phyloP scores from a whole-genome alignment of 2,329 filamentous ascomycete genomes.

The Botryotinia globosa region DNA sequence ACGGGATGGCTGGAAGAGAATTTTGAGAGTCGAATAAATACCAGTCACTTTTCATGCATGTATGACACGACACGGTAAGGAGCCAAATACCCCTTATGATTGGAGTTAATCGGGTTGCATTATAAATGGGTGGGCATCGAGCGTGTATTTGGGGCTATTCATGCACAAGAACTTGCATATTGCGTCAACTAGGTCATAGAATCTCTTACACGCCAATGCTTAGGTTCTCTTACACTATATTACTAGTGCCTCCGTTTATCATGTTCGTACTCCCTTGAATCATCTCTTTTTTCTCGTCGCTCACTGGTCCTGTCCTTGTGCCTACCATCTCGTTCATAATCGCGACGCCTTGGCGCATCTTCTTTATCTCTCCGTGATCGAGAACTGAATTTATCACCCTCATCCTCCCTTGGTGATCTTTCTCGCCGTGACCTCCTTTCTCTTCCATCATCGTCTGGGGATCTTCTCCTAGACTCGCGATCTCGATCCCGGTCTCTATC shows the following conservation, averaged over 20 bases:
- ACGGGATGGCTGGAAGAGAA: slow-evolving; percentile 80
- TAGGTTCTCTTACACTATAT: neutral
- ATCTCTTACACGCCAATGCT: neutral
- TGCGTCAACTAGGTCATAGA: neutral
- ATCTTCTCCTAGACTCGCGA: slow-evolving; percentile 12
- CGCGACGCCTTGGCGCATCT: slow-evolving; percentile 19
- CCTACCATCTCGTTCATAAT: slow-evolving; percentile 5
- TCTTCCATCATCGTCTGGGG: slow-evolving; percentile 20
- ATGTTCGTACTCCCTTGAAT: slow-evolving; percentile 22
- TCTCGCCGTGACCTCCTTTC: slow-evolving; percentile 11
- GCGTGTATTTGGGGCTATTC: neutral
- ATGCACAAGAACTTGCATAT: slow-evolving; percentile 10
- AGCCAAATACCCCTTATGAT: slow-evolving; percentile 10
- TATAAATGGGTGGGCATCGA: neutral
- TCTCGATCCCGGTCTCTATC: slow-evolving; percentile 5
- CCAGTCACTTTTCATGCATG: neutral
- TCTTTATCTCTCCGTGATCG: slow-evolving; percentile 22
- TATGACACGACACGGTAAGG: neutral
- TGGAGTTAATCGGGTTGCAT: slow-evolving; percentile 10
- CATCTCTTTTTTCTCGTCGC: slow-evolving; percentile 22
- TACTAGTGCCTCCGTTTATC: slow-evolving; percentile 23
- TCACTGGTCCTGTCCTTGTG: slow-evolving; percentile 4
- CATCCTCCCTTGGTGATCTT: slow-evolving; percentile 14
- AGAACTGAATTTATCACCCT: slow-evolving; percentile 3
- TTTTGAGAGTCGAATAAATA: slow-evolving; percentile 48